A percentile compares a stretch with the other conserved stretches of the same genome.
Evolutionary conservation across 2,329 filamentous ascomycete species (phyloP).

Genomic region (Diaporthe vaccinii): DNA sequence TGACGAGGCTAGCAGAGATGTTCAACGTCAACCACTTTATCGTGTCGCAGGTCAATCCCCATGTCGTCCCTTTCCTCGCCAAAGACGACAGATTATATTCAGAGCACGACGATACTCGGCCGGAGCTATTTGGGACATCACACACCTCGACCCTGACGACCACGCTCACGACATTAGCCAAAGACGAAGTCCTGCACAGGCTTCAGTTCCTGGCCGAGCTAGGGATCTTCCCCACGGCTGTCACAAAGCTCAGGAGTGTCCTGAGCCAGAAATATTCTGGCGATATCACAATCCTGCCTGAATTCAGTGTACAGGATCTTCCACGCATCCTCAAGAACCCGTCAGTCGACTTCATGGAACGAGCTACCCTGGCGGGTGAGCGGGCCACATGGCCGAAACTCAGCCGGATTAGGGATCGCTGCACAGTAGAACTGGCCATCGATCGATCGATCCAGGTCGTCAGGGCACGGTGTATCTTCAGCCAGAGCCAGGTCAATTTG

Average conservation of each 20-base stretch:
- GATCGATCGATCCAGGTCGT: conserved; percentile 80
- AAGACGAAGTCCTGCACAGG: conserved; percentile 83
- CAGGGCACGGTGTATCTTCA: conserved; percentile 77
- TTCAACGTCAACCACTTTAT: conserved; percentile 99
- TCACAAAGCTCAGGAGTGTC: conserved; percentile 84
- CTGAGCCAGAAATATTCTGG: conserved; percentile 93
- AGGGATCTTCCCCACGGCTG: conserved; percentile 82
- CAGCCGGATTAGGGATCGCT: conserved; percentile 86
- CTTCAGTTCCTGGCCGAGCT: conserved; percentile 85
- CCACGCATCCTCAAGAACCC: conserved; percentile 87
- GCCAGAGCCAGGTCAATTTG: conserved; percentile 73
- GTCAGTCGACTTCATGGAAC: conserved; percentile 86
- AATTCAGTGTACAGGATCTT: conserved; percentile 80
- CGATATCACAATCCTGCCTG: conserved; percentile 93
- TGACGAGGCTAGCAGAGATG: conserved; percentile 91
- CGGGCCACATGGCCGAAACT: conserved; percentile 93
- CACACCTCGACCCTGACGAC: conserved; percentile 29
- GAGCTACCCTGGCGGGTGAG: conserved; percentile 83
- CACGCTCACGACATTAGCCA: conserved; percentile 78
- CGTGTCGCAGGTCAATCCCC: conserved; percentile 95
- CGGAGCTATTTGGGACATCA: conserved; percentile 57
- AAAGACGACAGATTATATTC: conserved; percentile 75
- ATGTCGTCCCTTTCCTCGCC: conserved; percentile 87
- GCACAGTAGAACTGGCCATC: conserved; percentile 88
- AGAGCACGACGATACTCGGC: conserved; percentile 45